Evolutionary conservation across 2,329 filamentous ascomycete species (phyloP).

Genomic region (Penicillium sp.): DNA sequence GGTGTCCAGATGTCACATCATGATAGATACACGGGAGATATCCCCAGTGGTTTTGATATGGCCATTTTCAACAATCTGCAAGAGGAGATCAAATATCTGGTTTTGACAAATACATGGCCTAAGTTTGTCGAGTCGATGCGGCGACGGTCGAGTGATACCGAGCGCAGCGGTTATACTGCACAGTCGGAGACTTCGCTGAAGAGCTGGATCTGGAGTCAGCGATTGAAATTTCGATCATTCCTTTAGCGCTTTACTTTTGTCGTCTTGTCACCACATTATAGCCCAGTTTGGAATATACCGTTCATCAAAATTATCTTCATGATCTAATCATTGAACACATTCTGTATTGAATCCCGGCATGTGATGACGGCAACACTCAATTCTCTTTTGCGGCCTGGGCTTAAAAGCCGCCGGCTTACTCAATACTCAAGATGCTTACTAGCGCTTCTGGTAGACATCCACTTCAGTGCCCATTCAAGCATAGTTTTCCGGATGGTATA

Average conservation of each 20-base stretch:
- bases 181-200: not conserved
- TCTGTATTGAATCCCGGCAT: too few relatives aligned
- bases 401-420: too few relatives aligned
- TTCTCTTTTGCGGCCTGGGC: too few relatives aligned
- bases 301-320: too few relatives aligned
- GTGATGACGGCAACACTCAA: too few relatives aligned
- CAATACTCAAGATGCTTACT: too few relatives aligned
- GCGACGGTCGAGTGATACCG: constrained; percentile 2
- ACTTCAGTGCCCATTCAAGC: too few relatives aligned
- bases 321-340: too few relatives aligned
- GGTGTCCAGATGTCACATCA: not conserved
- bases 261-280: too few relatives aligned
- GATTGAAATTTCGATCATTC: not conserved
- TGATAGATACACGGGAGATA: not conserved
- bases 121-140: constrained; percentile 5
- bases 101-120: constrained; percentile 9
- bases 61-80: constrained; percentile 2
- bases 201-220: constrained; percentile 1
- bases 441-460: too few relatives aligned
- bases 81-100: constrained; percentile 9
- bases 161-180: not conserved
- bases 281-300: too few relatives aligned
- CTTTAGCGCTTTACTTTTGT: not conserved
- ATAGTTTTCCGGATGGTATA: too few relatives aligned
- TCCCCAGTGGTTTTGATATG: constrained; percentile 1